Evolutionary conservation across 345 rosid species (phyloP).

Genomic region (Abelmoschus esculentus): DNA sequence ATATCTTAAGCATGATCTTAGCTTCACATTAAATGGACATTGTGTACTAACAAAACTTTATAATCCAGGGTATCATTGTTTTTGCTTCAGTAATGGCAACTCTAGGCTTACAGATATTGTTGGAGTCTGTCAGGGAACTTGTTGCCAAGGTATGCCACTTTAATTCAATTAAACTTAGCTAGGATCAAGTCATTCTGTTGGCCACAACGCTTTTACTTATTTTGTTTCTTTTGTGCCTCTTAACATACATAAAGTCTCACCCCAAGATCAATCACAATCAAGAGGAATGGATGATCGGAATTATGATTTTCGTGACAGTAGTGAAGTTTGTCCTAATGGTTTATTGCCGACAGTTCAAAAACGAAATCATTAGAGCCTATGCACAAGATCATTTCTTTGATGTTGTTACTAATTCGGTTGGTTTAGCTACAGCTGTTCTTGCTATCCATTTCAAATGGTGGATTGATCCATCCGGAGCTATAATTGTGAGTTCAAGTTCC

Average conservation of each 20-base stretch:
- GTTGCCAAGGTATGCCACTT: conserved; percentile 26
- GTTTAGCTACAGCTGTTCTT: conserved; percentile 42
- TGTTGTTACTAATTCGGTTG: conserved; percentile 48
- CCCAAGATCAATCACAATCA: conserved; percentile 23
- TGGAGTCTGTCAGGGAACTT: conserved; percentile 42
- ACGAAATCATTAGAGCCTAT: conserved; percentile 41
- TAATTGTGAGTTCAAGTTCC: conserved; percentile 29
- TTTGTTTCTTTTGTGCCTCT: background rate
- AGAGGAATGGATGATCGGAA: conserved; percentile 50
- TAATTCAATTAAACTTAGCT: background rate
- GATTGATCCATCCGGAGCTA: conserved; percentile 58
- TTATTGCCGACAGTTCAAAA: conserved; percentile 43
- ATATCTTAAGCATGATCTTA: background rate
- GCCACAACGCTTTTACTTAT: background rate
- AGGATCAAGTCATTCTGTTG: background rate
- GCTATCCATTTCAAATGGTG: conserved; percentile 46
- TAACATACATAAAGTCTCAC: conserved; percentile 18
- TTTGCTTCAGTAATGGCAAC: conserved; percentile 64
- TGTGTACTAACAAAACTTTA: background rate
- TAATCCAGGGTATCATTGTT: conserved; percentile 48
- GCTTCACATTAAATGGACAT: background rate
- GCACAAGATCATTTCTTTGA: conserved; percentile 56
- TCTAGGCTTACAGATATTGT: conserved; percentile 47
- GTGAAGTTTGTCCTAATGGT: conserved; percentile 43
- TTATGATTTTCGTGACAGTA: conserved; percentile 35